These are phyloP conservation scores for Boletus vinaceobasis DNA, from an alignment of 768 basidiomycete species.

Conservation along the genomic window DNA sequence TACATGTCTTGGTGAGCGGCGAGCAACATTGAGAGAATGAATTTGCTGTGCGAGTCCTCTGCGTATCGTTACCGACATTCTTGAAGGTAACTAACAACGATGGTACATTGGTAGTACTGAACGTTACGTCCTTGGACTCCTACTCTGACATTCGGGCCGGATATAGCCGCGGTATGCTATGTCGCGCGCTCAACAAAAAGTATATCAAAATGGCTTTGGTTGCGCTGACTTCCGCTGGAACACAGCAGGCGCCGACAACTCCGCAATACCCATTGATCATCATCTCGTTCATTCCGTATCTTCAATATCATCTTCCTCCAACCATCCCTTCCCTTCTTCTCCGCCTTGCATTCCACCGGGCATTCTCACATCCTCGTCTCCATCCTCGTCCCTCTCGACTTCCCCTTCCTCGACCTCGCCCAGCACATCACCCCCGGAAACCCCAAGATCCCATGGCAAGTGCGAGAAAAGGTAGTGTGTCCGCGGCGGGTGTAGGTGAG, in stretches of 20 bases:
- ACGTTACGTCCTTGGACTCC: too few relatives aligned
- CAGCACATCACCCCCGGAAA: conserved; percentile 15
- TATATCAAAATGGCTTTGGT: too few relatives aligned
- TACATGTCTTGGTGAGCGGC: background rate
- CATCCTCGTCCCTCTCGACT: conserved; percentile 23
- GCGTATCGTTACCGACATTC: conserved; percentile 5
- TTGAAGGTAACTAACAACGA: background rate
- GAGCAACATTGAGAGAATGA: background rate
- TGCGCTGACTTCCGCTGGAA: background rate
- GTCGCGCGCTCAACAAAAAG: too few relatives aligned
- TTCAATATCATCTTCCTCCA: conserved; percentile 60
- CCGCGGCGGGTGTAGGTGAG: conserved; percentile 10
- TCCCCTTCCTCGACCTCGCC: conserved; percentile 31
- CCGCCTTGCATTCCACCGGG: conserved; percentile 22
- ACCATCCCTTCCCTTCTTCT: conserved; percentile 44
- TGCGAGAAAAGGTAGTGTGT: conserved; percentile 52
- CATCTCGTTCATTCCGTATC: conserved; percentile 27
- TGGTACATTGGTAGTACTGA: too few relatives aligned
- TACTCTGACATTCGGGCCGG: background rate
- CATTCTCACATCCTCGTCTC: conserved; percentile 32
- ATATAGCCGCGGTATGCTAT: background rate
- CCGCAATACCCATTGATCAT: background rate
- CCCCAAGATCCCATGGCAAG: conserved; percentile 42
- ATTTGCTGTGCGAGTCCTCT: conserved; percentile 1
- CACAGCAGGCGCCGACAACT: background rate